phyloP scores from a whole-genome alignment of 352 stramenopile genomes.

The Pythium aphanidermatum region DNA sequence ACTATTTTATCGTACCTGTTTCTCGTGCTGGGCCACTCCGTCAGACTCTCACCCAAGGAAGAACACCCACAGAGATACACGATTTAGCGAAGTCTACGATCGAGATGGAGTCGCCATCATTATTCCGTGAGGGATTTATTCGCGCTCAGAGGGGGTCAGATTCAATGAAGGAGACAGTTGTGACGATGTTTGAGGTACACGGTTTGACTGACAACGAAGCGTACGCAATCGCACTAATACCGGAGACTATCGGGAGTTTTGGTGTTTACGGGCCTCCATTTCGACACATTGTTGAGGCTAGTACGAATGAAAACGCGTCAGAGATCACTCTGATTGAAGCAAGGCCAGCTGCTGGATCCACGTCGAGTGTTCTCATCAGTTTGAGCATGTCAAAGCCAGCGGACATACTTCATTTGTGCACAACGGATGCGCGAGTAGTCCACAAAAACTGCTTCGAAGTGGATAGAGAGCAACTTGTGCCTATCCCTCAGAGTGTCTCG shows the following conservation, averaged over 20 bases:
- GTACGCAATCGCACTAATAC: slow-evolving; percentile 53
- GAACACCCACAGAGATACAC: too few relatives aligned
- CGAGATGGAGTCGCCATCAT: too few relatives aligned
- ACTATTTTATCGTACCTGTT: slow-evolving; percentile 41
- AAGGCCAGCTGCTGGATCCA: slow-evolving; percentile 30
- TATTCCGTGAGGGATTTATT: too few relatives aligned
- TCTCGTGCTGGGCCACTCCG: too few relatives aligned
- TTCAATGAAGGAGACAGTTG: too few relatives aligned
- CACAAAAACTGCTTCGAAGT: slow-evolving; percentile 27
- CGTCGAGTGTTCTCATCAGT: slow-evolving; percentile 30
- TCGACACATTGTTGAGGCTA: slow-evolving; percentile 32
- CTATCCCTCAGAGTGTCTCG: slow-evolving; percentile 6
- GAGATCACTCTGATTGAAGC: slow-evolving; percentile 28
- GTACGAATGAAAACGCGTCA: slow-evolving; percentile 65
- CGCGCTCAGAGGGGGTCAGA: too few relatives aligned
- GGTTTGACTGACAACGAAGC: slow-evolving; percentile 36
- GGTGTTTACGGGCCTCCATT: slow-evolving; percentile 53
- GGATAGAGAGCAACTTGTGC: slow-evolving; percentile 22
- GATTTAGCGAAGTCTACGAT: too few relatives aligned
- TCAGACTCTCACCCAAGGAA: too few relatives aligned
- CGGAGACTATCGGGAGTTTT: slow-evolving; percentile 55
- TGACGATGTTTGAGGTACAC: slow-evolving; percentile 16
- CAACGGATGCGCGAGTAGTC: slow-evolving; percentile 9
- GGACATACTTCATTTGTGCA: slow-evolving; percentile 48
- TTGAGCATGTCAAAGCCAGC: slow-evolving; percentile 49